phyloP scores from a whole-genome alignment of 768 basidiomycete genomes.

The Pisolithus tinctorius region DNA sequence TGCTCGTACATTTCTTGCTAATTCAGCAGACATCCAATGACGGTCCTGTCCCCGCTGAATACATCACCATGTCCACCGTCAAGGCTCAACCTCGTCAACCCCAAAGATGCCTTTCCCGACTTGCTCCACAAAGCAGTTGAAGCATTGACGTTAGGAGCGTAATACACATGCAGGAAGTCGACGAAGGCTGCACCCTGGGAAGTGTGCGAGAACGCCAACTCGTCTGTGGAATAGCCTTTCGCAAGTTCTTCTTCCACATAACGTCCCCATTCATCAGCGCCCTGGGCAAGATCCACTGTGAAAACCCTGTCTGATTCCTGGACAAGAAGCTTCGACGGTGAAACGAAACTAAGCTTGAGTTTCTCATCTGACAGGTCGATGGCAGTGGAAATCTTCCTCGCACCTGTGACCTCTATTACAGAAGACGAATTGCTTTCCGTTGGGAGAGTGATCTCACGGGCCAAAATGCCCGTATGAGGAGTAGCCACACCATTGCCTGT shows the following conservation, averaged over 20 bases:
- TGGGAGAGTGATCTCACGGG: constrained; percentile 53
- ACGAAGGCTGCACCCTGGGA: too few species aligned
- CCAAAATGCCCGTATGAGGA: constrained; percentile 54
- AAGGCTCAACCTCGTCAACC: constrained; percentile 55
- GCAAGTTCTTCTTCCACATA: too few species aligned
- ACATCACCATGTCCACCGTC: constrained; percentile 71
- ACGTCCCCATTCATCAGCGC: too few species aligned
- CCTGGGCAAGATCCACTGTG: too few species aligned
- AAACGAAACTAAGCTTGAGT: constrained; percentile 50
- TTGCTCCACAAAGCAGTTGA: constrained; percentile 69
- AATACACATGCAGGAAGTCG: too few species aligned
- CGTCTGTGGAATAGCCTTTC: too few species aligned
- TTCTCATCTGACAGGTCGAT: constrained; percentile 35
- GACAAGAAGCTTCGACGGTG: constrained; percentile 51
- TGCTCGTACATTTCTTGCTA: constrained; percentile 8
- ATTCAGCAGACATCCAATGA: constrained; percentile 73
- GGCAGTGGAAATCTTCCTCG: constrained; percentile 46
- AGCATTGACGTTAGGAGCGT: too few species aligned
- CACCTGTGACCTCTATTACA: constrained; percentile 36
- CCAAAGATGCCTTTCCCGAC: constrained; percentile 58
- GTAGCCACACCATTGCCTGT: constrained; percentile 64
- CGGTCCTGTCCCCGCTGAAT: constrained; percentile 57
- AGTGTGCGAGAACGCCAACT: too few species aligned
- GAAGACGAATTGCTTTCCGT: constrained; percentile 12
- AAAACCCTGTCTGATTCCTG: constrained; percentile 52